Conservation (phyloP, 2,329 filamentous ascomycete species). For the Mycogone perniciosa region DNA sequence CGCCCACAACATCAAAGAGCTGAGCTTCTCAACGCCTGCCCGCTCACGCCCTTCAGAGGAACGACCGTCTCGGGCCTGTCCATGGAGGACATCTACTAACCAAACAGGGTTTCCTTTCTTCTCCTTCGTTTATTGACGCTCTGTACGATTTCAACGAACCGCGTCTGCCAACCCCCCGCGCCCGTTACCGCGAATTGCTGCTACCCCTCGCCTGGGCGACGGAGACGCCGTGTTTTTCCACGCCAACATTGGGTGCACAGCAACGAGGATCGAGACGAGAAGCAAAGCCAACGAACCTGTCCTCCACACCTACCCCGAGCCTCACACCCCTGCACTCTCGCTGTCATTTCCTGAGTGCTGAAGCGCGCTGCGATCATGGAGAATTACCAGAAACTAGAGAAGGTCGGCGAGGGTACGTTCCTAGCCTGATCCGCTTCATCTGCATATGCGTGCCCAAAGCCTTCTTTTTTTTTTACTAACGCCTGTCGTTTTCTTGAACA, state of each 20-base stretch:
- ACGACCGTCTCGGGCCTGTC: not conserved
- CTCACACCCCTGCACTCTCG: not conserved
- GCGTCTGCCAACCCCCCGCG: slow-evolving; percentile 10
- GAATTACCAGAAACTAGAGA: slow-evolving; percentile 94
- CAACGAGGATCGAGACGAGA: slow-evolving; percentile 1
- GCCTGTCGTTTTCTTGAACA: slow-evolving; percentile 28
- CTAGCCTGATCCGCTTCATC: slow-evolving; percentile 1
- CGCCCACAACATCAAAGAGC: not conserved
- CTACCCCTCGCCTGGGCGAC: slow-evolving; percentile 10
- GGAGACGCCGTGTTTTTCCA: slow-evolving; percentile 4
- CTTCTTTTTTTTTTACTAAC: slow-evolving; percentile 5
- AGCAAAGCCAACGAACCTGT: not conserved
- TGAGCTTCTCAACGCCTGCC: slow-evolving; percentile 2
- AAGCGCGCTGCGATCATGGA: slow-evolving; percentile 57
- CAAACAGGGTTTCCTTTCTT: not conserved
- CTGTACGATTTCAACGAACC: not conserved
- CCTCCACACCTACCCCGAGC: not conserved
- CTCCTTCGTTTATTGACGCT: not conserved
- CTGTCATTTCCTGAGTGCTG: not conserved
- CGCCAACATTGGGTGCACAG: slow-evolving; percentile 1
- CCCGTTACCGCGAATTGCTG: slow-evolving; percentile 10
- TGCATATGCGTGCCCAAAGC: not conserved
- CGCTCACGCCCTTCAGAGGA: slow-evolving; percentile 4
- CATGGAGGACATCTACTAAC: slow-evolving; percentile 3
- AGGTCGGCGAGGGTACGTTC: slow-evolving; percentile 81